phyloP scores from a whole-genome alignment of 2,329 filamentous ascomycete species.

The Sporothrix inflata region DNA sequence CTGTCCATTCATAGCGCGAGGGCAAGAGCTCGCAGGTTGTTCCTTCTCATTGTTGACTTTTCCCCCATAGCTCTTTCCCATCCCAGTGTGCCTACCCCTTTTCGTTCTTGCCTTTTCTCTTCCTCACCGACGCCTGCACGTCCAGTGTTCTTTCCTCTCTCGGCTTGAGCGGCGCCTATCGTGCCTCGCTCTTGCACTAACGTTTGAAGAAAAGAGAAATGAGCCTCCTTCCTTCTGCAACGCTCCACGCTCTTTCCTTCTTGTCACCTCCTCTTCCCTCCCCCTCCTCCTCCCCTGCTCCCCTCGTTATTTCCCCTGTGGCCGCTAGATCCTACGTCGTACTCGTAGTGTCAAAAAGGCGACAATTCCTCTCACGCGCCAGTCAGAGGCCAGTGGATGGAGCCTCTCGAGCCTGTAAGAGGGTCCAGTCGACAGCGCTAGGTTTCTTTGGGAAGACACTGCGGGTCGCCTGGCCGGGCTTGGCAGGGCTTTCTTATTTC shows the following conservation, averaged over 20 bases:
- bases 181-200: slow-evolving; percentile 11
- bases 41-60: not conserved
- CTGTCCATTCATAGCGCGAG: too few relatives aligned
- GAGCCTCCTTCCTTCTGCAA: not conserved
- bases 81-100: too few relatives aligned
- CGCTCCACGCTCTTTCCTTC: not conserved
- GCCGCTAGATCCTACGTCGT: slow-evolving; percentile 6
- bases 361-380: slow-evolving; percentile 6
- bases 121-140: slow-evolving; percentile 1
- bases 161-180: not conserved
- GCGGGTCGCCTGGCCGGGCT: not conserved
- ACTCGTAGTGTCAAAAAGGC: slow-evolving; percentile 14
- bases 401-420: not conserved
- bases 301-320: slow-evolving; percentile 12
- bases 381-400: slow-evolving; percentile 11
- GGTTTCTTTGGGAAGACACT: not conserved
- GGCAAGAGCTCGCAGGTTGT: not conserved
- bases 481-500: slow-evolving; percentile 20
- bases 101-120: not conserved
- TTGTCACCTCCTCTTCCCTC: too few relatives aligned
- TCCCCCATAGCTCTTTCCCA: not conserved
- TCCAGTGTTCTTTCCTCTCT: not conserved
- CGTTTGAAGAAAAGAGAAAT: slow-evolving; percentile 6
- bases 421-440: not conserved
- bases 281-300: not conserved